phyloP scores from a whole-genome alignment of 805 yeast genomes.

The Barnettozyma siamensis region DNA sequence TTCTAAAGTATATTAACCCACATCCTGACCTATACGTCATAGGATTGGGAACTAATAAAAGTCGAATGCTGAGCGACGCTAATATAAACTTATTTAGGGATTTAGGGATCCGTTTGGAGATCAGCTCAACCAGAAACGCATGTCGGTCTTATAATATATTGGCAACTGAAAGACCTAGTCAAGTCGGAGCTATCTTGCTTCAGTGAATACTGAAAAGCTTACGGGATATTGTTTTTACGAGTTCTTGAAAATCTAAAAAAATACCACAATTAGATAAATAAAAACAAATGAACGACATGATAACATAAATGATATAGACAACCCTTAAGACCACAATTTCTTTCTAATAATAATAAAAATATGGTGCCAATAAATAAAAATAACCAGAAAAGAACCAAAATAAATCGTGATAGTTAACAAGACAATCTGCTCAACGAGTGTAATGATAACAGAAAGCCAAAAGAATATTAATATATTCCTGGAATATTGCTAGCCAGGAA shows the following conservation, averaged over 20 bases:
- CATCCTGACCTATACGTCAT: slow-evolving; percentile 71
- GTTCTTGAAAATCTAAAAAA: no score
- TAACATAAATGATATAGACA: not conserved
- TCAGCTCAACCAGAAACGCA: slow-evolving; percentile 60
- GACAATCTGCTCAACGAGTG: no score
- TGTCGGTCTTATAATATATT: slow-evolving; percentile 67
- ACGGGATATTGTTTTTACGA: no score
- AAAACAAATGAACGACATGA: no score
- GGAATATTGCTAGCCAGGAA: no score
- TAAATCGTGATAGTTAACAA: no score
- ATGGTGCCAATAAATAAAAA: not conserved
- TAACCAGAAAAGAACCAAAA: not conserved
- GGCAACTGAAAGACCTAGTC: slow-evolving; percentile 73
- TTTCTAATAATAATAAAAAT: not conserved
- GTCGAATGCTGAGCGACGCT: slow-evolving; percentile 56
- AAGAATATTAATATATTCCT: not conserved
- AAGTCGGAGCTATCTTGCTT: slow-evolving; percentile 70
- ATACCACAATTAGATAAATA: no score
- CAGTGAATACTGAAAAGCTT: slow-evolving; percentile 35
- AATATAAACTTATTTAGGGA: slow-evolving; percentile 44
- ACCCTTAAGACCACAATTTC: no score
- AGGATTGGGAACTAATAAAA: slow-evolving; percentile 56
- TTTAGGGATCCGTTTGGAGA: slow-evolving; percentile 66
- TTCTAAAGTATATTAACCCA: slow-evolving; percentile 57
- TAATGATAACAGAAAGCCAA: not conserved